Conservation (phyloP, 163 green algal species). For the Chlamydomonas reinhardtii region DNA sequence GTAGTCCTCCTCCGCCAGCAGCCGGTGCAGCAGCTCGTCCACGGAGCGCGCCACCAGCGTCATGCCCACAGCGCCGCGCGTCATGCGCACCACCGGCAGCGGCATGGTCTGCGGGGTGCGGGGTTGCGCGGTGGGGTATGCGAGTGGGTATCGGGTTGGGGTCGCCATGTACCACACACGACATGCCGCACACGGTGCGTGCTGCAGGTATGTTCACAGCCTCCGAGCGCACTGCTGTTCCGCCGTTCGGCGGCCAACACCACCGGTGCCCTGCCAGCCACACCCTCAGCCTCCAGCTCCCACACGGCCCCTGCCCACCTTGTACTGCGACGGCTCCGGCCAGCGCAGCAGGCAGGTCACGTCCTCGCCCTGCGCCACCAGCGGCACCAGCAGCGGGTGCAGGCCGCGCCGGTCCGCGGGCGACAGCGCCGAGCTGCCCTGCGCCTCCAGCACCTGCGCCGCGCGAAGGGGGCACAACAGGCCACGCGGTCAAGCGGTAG, state of each 20-base stretch:
- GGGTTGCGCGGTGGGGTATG: neutral
- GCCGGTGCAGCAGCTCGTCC: slow-evolving; percentile 83
- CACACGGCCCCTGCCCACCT: slow-evolving; percentile 34
- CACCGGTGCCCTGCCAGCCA: too few relatives aligned
- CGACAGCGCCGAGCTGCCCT: slow-evolving; percentile 64
- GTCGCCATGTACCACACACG: too few relatives aligned
- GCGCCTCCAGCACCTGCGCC: slow-evolving; percentile 68
- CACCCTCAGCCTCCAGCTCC: too few relatives aligned
- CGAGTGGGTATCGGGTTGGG: too few relatives aligned
- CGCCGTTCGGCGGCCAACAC: too few relatives aligned
- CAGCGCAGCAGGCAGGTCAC: slow-evolving; percentile 75
- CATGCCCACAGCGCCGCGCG: slow-evolving; percentile 49
- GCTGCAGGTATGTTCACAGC: too few relatives aligned
- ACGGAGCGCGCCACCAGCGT: slow-evolving; percentile 75
- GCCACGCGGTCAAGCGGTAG: too few relatives aligned
- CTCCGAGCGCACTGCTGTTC: too few relatives aligned
- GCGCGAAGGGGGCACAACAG: too few relatives aligned
- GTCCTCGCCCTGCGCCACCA: slow-evolving; percentile 51
- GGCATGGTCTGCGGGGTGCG: slow-evolving; percentile 49
- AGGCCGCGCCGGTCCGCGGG: slow-evolving; percentile 72
- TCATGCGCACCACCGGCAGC: slow-evolving; percentile 72
- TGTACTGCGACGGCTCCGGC: slow-evolving; percentile 60
- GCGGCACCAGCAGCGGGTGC: slow-evolving; percentile 82
- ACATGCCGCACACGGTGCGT: too few relatives aligned
- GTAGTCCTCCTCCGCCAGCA: slow-evolving; percentile 77